phyloP scores from a whole-genome alignment of 169 alveolate genomes.

The Plasmodium cynomolgi region DNA sequence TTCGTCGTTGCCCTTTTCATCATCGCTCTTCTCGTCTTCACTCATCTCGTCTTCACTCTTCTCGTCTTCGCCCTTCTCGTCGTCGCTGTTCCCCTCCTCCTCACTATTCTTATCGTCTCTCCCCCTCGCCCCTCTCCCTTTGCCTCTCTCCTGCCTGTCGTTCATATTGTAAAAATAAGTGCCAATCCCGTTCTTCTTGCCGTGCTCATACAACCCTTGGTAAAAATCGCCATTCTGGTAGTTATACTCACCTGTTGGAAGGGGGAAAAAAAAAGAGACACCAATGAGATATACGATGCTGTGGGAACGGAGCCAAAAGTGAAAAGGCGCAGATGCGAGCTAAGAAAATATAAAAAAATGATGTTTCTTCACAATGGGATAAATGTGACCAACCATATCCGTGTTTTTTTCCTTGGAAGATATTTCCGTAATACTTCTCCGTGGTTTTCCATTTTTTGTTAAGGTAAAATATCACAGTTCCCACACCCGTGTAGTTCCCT shows the following conservation, averaged over 20 bases:
- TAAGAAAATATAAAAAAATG: background rate
- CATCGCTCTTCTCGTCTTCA: background rate
- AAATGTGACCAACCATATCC: slow-evolving; percentile 38
- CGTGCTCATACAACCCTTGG: slow-evolving; percentile 49
- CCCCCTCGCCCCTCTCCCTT: background rate
- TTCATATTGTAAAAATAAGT: slow-evolving; percentile 32
- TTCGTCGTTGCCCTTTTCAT: background rate
- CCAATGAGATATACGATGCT: background rate
- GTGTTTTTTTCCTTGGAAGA: slow-evolving; percentile 60
- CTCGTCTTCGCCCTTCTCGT: background rate
- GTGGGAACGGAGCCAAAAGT: slow-evolving; percentile 1
- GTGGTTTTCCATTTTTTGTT: slow-evolving; percentile 22
- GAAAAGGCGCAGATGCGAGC: background rate
- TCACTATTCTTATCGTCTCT: background rate
- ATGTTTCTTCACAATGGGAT: background rate
- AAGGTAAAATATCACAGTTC: slow-evolving; percentile 46
- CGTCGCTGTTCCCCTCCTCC: background rate
- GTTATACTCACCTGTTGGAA: slow-evolving; percentile 23
- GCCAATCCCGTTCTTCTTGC: slow-evolving; percentile 58
- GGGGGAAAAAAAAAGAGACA: slow-evolving; percentile 1
- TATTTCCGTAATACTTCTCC: slow-evolving; percentile 63
- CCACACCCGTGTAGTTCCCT: slow-evolving; percentile 50
- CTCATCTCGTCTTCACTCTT: background rate
- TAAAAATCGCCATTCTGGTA: slow-evolving; percentile 57
- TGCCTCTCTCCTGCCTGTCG: background rate